Evolutionary conservation across 164 flowering plant species (phyloP), one percentile per base, ranked within the genome.

Genomic region (Annona cherimola): DNA sequence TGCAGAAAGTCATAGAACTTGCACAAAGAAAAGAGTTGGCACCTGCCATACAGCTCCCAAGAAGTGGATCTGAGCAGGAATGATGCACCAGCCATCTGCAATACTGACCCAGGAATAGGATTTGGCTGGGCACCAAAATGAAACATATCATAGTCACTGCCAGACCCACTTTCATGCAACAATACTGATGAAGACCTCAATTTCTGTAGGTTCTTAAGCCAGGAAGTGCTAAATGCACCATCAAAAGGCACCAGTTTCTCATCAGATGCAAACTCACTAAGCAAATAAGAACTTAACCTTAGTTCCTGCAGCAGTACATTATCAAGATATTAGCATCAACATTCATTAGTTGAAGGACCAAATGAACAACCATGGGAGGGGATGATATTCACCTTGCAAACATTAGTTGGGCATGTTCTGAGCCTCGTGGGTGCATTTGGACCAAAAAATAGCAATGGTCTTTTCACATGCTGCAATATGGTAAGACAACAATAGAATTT

Each of bases 1-100:
- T n/a, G n/a, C n/a, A n/a, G n/a, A n/a, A n/a, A n/a, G n/a, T n/a
- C n/a, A 45, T 11, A 41, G 40, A 20, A 73, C 26, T 45, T 41
- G 44, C 12, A 69, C 5, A 68, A 11, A 61, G 14, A 26, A 46
- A 8, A 41, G 40, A 42, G 20, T 12, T 19, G 61, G 76, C 50
- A 94, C 99, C 97, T 95, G 76, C 99, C 99, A 86, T 91, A 95
- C 67, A 81, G 75, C 81, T 93, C 99, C 98, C 98, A 95, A 42
- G 93, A 84, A 78, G 92, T 84, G 61, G 97, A 91, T 61, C 96
- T 92, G 35, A 89, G 84, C 68, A 95, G 78, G 77, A 84, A 91
- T 57, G 99, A 95, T 71, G 97, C 84, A 65, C 99, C 99, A 18
- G 89, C 69, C 75, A 87, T 69, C 66, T 93, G 96, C 75, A 84